These are phyloP conservation scores for Zostera marina DNA, from an alignment of 116 monocot genomes.

Conservation along the genomic window DNA sequence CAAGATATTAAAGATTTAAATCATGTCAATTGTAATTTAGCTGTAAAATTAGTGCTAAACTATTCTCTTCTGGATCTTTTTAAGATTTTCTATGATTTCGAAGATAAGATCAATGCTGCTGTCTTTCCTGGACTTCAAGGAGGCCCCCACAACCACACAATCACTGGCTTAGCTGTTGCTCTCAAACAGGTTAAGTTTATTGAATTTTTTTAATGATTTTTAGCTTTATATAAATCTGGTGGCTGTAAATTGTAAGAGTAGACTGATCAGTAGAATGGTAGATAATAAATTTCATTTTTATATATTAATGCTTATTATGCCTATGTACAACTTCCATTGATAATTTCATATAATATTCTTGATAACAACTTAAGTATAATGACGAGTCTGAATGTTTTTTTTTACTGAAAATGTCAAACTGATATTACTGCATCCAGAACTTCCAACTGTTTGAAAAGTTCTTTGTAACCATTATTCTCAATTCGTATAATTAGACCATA, in stretches of 20 bases:
- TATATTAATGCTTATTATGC: too few species aligned
- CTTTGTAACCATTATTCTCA: neutral
- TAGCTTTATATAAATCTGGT: too few species aligned
- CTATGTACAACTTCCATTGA: too few species aligned
- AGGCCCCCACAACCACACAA: slow-evolving; percentile 98
- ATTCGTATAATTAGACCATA: too few species aligned
- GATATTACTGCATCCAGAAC: neutral
- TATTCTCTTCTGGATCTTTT: neutral
- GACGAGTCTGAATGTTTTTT: too few species aligned
- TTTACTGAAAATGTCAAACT: neutral
- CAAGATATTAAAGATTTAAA: too few species aligned
- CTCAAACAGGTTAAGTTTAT: slow-evolving; percentile 64
- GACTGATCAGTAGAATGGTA: too few species aligned
- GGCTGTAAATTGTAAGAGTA: too few species aligned
- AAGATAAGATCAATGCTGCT: slow-evolving; percentile 93
- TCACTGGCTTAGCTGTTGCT: slow-evolving; percentile 98
- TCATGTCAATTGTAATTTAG: too few species aligned
- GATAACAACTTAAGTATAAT: too few species aligned
- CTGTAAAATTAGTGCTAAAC: neutral
- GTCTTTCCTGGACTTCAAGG: slow-evolving; percentile 99
- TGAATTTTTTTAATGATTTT: neutral
- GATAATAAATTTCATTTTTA: too few species aligned
- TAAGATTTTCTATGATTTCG: slow-evolving; percentile 84
- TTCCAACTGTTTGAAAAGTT: neutral
- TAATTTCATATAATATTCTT: too few species aligned